phyloP scores from a whole-genome alignment of 192 early-diverging fungal species.

The Coemansia sp. region DNA sequence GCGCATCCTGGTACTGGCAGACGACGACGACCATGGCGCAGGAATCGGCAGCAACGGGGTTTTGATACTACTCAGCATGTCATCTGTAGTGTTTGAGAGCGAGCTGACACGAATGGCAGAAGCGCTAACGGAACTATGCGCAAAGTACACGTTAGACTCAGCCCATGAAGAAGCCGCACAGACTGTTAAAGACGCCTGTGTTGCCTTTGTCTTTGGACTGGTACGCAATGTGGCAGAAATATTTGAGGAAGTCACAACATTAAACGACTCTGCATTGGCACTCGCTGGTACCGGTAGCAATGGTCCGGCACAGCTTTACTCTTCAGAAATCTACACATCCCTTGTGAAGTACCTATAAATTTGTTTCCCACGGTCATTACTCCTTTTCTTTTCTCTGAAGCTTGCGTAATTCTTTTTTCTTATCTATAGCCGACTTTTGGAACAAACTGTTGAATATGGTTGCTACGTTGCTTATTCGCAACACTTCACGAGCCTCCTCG shows the following conservation, averaged over 20 bases:
- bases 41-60: slow-evolving; percentile 5
- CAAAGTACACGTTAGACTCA: neutral
- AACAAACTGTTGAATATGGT: too few species aligned
- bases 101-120: slow-evolving; percentile 33
- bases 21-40: slow-evolving; percentile 16
- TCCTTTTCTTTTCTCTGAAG: slow-evolving; percentile 5
- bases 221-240: slow-evolving; percentile 43
- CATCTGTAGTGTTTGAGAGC: slow-evolving; percentile 39
- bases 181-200: slow-evolving; percentile 17
- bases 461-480: too few species aligned
- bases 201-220: slow-evolving; percentile 47
- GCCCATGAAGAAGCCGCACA: neutral
- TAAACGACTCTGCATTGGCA: slow-evolving; percentile 19
- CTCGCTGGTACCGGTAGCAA: neutral
- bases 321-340: neutral
- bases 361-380: too few species aligned
- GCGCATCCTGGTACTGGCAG: slow-evolving; percentile 45
- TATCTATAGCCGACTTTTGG: too few species aligned
- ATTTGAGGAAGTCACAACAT: slow-evolving; percentile 43
- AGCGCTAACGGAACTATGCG: slow-evolving; percentile 21
- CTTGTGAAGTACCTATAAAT: neutral
- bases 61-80: slow-evolving; percentile 32
- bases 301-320: neutral
- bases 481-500: too few species aligned
- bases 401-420: too few species aligned